A percentile compares a stretch with the other conserved stretches of the same genome.
These are phyloP conservation scores for Candida sp. DNA, from an alignment of 1,139 yeast genomes.

Conservation along the genomic window DNA sequence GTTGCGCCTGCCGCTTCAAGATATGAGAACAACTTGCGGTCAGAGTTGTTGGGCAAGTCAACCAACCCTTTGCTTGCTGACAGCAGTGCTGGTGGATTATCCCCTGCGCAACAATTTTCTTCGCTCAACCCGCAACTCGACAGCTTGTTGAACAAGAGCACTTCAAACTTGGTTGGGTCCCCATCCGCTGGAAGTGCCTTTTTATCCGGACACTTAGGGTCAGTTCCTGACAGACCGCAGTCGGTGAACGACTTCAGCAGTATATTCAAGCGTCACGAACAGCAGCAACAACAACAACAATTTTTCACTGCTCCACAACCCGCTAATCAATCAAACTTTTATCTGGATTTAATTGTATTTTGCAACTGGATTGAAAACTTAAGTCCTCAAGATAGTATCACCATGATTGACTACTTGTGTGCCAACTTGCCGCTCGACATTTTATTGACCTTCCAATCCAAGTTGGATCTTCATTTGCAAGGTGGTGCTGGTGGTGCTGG, in stretches of 20 bases:
- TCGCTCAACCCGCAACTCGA: conserved; percentile 11
- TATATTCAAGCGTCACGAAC: conserved; percentile 23
- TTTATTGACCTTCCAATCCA: conserved; percentile 48
- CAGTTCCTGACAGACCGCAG: conserved; percentile 47
- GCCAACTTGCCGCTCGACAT: conserved; percentile 52
- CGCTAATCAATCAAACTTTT: conserved; percentile 25
- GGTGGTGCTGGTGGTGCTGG: conserved; percentile 9
- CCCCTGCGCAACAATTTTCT: conserved; percentile 21
- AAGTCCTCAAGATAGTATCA: conserved; percentile 57
- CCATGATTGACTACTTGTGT: conserved; percentile 63
- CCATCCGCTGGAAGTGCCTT: conserved; percentile 15
- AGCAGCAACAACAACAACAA: conserved; percentile 18
- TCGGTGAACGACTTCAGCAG: conserved; percentile 46
- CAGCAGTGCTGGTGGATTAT: conserved; percentile 16
- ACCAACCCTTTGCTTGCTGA: conserved; percentile 23
- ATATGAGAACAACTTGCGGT: conserved; percentile 6
- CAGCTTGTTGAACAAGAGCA: conserved; percentile 14
- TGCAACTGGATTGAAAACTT: conserved; percentile 65
- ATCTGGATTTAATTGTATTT: conserved; percentile 52
- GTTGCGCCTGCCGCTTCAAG: conserved; percentile 17
- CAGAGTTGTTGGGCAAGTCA: conserved; percentile 11
- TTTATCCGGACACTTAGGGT: conserved; percentile 22
- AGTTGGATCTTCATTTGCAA: conserved; percentile 38
- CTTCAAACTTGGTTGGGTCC: conserved; percentile 5
- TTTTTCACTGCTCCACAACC: neutral